Evolutionary conservation across 202 grass and related monocot genomes (phyloP).

Genomic region (Setaria italica): DNA sequence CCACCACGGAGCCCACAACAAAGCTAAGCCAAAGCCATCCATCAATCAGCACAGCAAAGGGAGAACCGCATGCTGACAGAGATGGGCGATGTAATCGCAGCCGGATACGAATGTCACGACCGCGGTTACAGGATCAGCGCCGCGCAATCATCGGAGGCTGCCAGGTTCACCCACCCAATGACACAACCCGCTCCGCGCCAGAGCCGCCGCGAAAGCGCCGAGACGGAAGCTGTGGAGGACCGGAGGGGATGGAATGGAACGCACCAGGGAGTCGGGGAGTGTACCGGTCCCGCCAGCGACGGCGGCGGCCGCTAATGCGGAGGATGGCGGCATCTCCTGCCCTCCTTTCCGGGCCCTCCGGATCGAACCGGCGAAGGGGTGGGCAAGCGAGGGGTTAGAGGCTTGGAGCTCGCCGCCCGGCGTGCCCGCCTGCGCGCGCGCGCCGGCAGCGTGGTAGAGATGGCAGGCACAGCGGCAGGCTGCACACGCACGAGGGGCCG

Average conservation of each 20-base stretch:
- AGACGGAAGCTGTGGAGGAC: background rate
- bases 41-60: background rate
- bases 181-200: background rate
- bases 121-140: background rate
- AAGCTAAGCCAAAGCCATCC: constrained; percentile 18
- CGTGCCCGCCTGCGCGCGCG: background rate
- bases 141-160: background rate
- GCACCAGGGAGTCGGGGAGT: background rate
- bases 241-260: constrained; percentile 1
- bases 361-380: background rate
- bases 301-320: background rate
- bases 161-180: background rate
- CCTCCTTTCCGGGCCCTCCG: background rate
- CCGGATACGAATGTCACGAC: background rate
- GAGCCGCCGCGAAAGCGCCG: background rate
- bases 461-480: background rate
- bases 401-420: background rate
- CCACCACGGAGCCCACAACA: background rate
- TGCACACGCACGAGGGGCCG: no score
- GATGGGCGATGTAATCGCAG: constrained; percentile 1
- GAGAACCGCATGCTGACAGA: constrained; percentile 24
- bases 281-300: constrained; percentile 5
- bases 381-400: background rate
- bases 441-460: background rate
- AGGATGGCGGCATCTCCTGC: background rate